phyloP scores from a whole-genome alignment of 139 green algal species.

The Mesotaenium endlicherianum region DNA sequence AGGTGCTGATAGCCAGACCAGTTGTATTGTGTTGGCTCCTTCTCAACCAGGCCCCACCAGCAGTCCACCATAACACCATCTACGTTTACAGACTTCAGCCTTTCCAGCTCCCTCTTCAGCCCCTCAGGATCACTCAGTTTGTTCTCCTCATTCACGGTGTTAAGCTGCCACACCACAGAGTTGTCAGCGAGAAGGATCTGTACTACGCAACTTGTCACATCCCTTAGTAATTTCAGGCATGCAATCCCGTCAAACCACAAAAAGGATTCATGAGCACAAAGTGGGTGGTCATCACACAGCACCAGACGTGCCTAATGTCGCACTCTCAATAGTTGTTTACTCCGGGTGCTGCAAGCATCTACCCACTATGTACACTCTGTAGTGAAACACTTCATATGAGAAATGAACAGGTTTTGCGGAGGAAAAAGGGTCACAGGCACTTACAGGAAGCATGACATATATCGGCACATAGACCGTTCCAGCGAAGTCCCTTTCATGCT shows the following conservation, averaged over 20 bases:
- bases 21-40: conserved; percentile 55
- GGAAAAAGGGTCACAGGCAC: not conserved
- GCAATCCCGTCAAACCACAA: not conserved
- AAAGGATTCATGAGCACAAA: not conserved
- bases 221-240: not conserved
- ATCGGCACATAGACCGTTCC: conserved; percentile 27
- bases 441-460: conserved; percentile 40
- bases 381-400: not conserved
- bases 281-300: not conserved
- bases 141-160: conserved; percentile 29
- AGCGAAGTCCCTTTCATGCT: conserved; percentile 11
- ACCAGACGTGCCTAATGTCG: not conserved
- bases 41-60: conserved; percentile 72
- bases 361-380: not conserved
- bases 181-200: too few relatives aligned
- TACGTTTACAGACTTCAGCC: conserved; percentile 21
- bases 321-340: not conserved
- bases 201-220: too few relatives aligned
- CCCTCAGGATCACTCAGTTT: conserved; percentile 14
- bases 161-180: conserved; percentile 27
- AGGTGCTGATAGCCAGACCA: conserved; percentile 35
- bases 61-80: conserved; percentile 54
- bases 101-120: conserved; percentile 5
- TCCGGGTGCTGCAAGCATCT: not conserved
- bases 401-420: not conserved